Conservation (phyloP, 2,329 filamentous ascomycete species). For the Stagonosporopsis rhizophila region DNA sequence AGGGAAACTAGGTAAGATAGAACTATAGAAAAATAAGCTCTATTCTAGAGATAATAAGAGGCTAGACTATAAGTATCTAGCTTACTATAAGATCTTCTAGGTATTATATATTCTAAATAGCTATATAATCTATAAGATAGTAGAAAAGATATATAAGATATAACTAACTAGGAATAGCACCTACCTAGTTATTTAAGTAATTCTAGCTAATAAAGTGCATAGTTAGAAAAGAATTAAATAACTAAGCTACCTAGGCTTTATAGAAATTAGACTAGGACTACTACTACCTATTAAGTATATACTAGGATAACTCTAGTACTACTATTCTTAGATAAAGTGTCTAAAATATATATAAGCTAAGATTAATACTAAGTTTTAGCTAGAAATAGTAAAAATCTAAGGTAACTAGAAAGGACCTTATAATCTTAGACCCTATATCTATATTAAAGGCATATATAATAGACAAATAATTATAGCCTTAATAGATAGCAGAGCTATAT, state of each 20-base stretch:
- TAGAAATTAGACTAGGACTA: background rate
- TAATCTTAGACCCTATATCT: background rate
- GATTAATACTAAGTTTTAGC: background rate
- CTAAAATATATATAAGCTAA: background rate
- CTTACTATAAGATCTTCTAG: background rate
- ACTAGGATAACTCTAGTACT: background rate
- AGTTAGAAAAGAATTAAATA: background rate
- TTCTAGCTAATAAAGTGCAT: background rate
- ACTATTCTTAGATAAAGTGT: background rate
- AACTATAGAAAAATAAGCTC: background rate
- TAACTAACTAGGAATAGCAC: background rate
- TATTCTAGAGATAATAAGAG: background rate
- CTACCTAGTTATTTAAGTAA: background rate
- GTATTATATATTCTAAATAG: background rate
- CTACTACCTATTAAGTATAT: background rate
- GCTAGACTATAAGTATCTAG: background rate
- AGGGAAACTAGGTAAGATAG: background rate
- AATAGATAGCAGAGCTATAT: background rate
- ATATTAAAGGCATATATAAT: background rate
- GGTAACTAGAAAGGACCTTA: background rate
- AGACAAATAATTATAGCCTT: background rate
- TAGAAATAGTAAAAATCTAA: background rate
- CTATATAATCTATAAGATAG: background rate
- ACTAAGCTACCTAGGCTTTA: background rate
- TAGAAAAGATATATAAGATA: background rate